Evolutionary conservation across 2,329 filamentous ascomycete species (phyloP), one percentile per base, ranked within the genome.

Genomic region (Monilinia laxa): DNA sequence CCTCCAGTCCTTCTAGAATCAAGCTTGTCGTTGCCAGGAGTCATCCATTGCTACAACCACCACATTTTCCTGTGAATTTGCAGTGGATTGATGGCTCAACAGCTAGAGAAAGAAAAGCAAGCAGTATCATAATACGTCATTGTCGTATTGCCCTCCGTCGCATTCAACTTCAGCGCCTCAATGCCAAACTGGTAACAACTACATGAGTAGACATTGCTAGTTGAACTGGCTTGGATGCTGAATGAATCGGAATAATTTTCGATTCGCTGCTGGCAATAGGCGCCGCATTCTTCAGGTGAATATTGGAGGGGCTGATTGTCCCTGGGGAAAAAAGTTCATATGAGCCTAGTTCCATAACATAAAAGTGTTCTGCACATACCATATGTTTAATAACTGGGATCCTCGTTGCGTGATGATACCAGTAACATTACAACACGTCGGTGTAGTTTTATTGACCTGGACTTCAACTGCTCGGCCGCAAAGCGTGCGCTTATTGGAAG

Each of bases 171-270:
- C 54, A 56, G 54, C 18, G 54, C 54, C 11, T 31, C 54, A 35
- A 56, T 20, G 18, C 31, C 28, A 56, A 56, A 56, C 18, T 56
- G 54, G 54, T 56, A 56, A 20, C 54, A 56, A 23, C 54, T 56
- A 20, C 31, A 56, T 56, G 28, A 31, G 18, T 56, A 56, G 54
- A 31, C 54, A 56, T 11, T 35, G 25, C 54, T 40, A 20, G n/a
- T 38, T 56, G 54, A 56, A 56, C 31, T 56, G 3, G 54, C 5
- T 38, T 56, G 54, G 18, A 56, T 35, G 18, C 54, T 56, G 54
- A 56, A 40, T 12, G 54, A 56, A 4, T 56, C 12, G 18, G 54
- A 56, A 14, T 56, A 40, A 35, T 56, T 38, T 16, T 31, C 54
- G 18, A 56, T 56, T 56, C 12, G 6, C 25, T 56, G 54, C 18